Percentiles rank a stretch among this genome's conserved stretches.
Conservation (phyloP, 768 basidiomycete genomes). For the Grammothele lineata region DNA sequence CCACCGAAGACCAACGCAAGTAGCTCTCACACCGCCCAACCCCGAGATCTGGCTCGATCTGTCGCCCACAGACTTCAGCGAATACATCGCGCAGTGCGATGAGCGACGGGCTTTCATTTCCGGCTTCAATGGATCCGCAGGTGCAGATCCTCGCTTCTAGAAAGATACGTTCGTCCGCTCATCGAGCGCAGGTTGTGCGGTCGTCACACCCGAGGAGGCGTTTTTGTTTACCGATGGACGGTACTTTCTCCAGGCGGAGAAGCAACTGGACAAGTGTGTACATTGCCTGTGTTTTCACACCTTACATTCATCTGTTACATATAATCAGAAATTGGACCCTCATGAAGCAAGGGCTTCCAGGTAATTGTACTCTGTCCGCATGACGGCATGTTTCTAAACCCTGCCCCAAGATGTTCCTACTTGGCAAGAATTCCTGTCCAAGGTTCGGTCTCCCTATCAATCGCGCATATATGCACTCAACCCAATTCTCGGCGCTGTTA, state of each 20-base stretch:
- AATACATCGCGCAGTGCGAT: conserved; percentile 85
- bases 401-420: conserved; percentile 66
- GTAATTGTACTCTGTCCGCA: conserved; percentile 31
- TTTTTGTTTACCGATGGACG: conserved; percentile 93
- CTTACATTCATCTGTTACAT: background rate
- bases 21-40: conserved; percentile 9
- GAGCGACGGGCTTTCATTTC: conserved; percentile 84
- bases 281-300: too few species aligned
- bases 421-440: conserved; percentile 83
- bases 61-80: conserved; percentile 67
- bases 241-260: conserved; percentile 89
- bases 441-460: conserved; percentile 37
- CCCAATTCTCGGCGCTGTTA: conserved; percentile 26
- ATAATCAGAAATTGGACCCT: conserved; percentile 76
- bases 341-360: conserved; percentile 89
- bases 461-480: too few species aligned
- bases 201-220: conserved; percentile 68
- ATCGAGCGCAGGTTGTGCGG: conserved; percentile 59
- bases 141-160: conserved; percentile 34
- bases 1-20: conserved; percentile 91
- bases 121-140: conserved; percentile 93
- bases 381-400: conserved; percentile 5
- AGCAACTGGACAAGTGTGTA: conserved; percentile 79
- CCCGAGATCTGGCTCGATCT: background rate
- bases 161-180: too few species aligned